Evolutionary conservation across 768 basidiomycete species (phyloP), one percentile per base, ranked within the genome.

Genomic region (Pleurotus ostreatus): DNA sequence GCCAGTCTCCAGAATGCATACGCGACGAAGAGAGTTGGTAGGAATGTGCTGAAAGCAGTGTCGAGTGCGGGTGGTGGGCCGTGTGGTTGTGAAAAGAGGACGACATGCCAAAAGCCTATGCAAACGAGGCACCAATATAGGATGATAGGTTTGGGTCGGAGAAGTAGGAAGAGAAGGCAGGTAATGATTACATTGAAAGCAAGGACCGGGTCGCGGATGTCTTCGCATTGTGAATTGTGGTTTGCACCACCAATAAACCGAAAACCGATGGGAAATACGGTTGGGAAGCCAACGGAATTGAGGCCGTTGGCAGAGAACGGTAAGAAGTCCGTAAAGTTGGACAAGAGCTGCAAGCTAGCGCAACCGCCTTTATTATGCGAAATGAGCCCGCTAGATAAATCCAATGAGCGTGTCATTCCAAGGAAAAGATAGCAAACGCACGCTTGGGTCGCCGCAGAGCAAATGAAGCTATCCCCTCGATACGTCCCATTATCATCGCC

Each of bases 61-160:
- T 87, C 82, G 55, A 94, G 69, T 23, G 79, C 78, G 4, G 93
- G 91, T 37, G 89, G 87, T 5, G 76, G 76, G 1, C 74, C 76
- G 46, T 72, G 80, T 5, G 88, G 87, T 63, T 93, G 86, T 7
- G 88, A 88, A 63, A 92, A 92, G 40, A 94, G 78, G 0, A 82
- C 74, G 54, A 92, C 75, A 61, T 94, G 91, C 92, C 92, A 94
- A 66, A 82, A 94, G 1, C 91, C 88, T 45, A 90, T 88, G 71
- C 83, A 89, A 5, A 89, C 82, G n/a, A 91, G 74, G 63, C 78
- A 85, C 87, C 88, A 90, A 68, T 78, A 91, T 2, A 83, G 68
- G 30, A 90, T 71, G 59, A 90, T 77, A 2, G 86, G 76, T 62
- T 75, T 82, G 1, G 89, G 89, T 13, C 89, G 84, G 46, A 94